phyloP scores from a whole-genome alignment of 495 filamentous ascomycete genomes.

The Aspergillus campestris region DNA sequence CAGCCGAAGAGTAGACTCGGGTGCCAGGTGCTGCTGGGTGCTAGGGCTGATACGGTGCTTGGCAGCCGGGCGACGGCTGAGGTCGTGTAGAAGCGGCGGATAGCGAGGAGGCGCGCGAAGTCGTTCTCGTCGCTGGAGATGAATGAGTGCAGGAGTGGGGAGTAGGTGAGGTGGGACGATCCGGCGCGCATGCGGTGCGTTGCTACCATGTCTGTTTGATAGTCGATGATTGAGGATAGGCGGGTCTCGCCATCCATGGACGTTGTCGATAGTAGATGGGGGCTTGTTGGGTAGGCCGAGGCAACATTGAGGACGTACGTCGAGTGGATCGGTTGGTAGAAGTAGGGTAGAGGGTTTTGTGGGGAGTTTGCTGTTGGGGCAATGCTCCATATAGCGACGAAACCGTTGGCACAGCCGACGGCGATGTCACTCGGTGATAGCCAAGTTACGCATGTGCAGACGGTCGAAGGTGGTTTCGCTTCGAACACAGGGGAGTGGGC shows the following conservation, averaged over 20 bases:
- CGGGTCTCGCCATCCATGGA: conserved; percentile 52
- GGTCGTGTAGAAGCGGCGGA: conserved; percentile 49
- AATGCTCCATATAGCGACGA: conserved; percentile 50
- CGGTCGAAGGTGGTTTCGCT: conserved; percentile 35
- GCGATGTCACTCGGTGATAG: conserved; percentile 51
- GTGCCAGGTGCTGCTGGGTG: conserved; percentile 40
- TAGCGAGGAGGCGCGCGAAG: conserved; percentile 41
- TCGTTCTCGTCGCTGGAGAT: conserved; percentile 51
- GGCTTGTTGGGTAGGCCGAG: conserved; percentile 52
- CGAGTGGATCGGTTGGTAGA: conserved; percentile 49
- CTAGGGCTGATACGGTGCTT: conserved; percentile 35
- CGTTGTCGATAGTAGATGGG: conserved; percentile 45
- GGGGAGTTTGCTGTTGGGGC: conserved; percentile 14
- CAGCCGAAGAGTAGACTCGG: conserved; percentile 45
- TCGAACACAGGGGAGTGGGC: conserved; percentile 47
- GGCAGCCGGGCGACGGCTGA: conserved; percentile 27
- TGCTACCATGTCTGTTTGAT: conserved; percentile 37
- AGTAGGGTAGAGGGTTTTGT: conserved; percentile 34
- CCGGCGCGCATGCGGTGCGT: conserved; percentile 46
- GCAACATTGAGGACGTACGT: conserved; percentile 51
- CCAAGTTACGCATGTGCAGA: conserved; percentile 57
- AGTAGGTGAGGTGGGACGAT: conserved; percentile 42
- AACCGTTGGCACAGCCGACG: conserved; percentile 56
- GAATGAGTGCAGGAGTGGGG: conserved; percentile 46
- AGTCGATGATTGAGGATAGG: conserved; percentile 46